phyloP scores from a whole-genome alignment of 1,139 yeast species.

The Blastobotrys raffinosifermentans region DNA sequence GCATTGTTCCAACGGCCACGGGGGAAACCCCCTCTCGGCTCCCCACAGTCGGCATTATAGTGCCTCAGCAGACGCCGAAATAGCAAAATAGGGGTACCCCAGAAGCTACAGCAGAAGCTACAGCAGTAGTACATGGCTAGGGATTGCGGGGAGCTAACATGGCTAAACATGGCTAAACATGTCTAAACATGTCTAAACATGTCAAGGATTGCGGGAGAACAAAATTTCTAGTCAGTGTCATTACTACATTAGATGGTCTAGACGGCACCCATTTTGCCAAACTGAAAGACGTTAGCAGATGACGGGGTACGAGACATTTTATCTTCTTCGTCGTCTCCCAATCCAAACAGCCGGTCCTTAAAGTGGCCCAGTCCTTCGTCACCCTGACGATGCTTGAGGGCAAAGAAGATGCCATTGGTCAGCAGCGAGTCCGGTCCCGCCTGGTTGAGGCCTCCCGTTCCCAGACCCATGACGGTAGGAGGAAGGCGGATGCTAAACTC shows the following conservation, averaged over 20 bases:
- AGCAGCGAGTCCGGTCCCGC: slow-evolving; percentile 51
- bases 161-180: too few relatives aligned
- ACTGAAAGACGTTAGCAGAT: slow-evolving; percentile 30
- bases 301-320: slow-evolving; percentile 14
- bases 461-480: slow-evolving; percentile 23
- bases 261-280: slow-evolving; percentile 29
- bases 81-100: too few relatives aligned
- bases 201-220: too few relatives aligned
- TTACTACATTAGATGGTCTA: not conserved
- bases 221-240: too few relatives aligned
- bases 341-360: slow-evolving; percentile 34
- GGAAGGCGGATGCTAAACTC: slow-evolving; percentile 38
- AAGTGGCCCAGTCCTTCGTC: slow-evolving; percentile 31
- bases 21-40: too few relatives aligned
- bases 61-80: too few relatives aligned
- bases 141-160: too few relatives aligned
- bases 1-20: too few relatives aligned
- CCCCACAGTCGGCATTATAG: too few relatives aligned
- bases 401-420: slow-evolving; percentile 47
- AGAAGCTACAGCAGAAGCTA: too few relatives aligned
- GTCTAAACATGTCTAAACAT: too few relatives aligned
- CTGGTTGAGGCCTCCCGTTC: slow-evolving; percentile 33
- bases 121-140: too few relatives aligned
- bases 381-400: slow-evolving; percentile 36
- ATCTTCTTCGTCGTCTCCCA: slow-evolving; percentile 27